Percentiles rank a stretch among this genome's conserved stretches.
phyloP scores from a whole-genome alignment of 2,329 filamentous ascomycete species.

The Lecanicillium sp. region DNA sequence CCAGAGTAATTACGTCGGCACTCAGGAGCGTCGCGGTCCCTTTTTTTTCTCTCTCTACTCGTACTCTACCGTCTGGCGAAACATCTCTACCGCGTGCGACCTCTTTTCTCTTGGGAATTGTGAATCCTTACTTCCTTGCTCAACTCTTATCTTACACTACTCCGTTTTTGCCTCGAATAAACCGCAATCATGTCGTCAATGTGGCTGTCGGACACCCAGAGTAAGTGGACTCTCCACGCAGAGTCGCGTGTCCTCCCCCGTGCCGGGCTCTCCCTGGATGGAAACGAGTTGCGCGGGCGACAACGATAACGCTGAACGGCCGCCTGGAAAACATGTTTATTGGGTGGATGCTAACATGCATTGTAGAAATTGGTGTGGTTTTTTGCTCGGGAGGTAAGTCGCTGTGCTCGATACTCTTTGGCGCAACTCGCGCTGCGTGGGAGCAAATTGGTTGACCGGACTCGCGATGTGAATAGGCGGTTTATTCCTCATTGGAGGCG shows the following conservation, averaged over 20 bases:
- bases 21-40: not conserved
- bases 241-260: conserved; percentile 7
- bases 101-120: not conserved
- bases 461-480: conserved; percentile 50
- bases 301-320: not conserved
- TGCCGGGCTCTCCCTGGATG: not conserved
- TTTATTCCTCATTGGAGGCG: conserved; percentile 89
- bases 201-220: conserved; percentile 95
- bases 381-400: conserved; percentile 95
- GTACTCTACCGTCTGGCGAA: not conserved
- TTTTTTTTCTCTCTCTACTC: conserved; percentile 1
- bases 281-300: not conserved
- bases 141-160: not conserved
- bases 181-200: conserved; percentile 66
- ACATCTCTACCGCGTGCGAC: not conserved
- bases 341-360: conserved; percentile 21
- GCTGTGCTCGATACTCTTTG: conserved; percentile 14
- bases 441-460: conserved; percentile 11
- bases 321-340: not conserved
- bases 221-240: conserved; percentile 45
- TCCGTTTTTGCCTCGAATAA: not conserved
- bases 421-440: conserved; percentile 13
- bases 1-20: not conserved
- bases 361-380: conserved; percentile 86
- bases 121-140: not conserved